Conservation (phyloP, 2,329 filamentous ascomycete species). For the Aciculosporium take region DNA sequence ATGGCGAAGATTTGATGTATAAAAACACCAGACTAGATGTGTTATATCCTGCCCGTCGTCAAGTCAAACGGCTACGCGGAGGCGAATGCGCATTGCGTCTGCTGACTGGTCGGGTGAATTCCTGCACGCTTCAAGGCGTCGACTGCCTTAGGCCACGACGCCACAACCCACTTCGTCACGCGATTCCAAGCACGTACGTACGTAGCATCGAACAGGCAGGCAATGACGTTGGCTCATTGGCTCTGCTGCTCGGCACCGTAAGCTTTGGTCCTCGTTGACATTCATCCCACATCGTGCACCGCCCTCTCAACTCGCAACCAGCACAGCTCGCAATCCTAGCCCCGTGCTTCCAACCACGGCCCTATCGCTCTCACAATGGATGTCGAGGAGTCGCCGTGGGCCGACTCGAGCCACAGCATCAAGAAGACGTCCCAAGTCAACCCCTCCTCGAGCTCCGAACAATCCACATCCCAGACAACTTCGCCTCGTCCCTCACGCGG, state of each 20-base stretch:
- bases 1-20: no score
- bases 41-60: no score
- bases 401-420: slow-evolving; percentile 26
- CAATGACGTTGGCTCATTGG: slow-evolving; percentile 3
- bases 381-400: slow-evolving; percentile 40
- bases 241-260: slow-evolving; percentile 1
- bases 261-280: slow-evolving; percentile 1
- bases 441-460: slow-evolving; percentile 16
- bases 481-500: slow-evolving; percentile 29
- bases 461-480: slow-evolving; percentile 7
- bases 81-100: no score
- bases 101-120: no score
- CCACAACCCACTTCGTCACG: no score
- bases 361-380: slow-evolving; percentile 24
- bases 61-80: no score
- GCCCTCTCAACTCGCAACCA: neutral
- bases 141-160: no score
- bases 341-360: neutral
- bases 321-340: neutral
- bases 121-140: no score
- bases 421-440: slow-evolving; percentile 19
- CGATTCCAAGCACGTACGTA: no score
- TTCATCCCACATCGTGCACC: neutral
- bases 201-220: no score
- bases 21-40: no score